Evolutionary conservation across 1,284 basidiomycete species (phyloP), one percentile per base, ranked within the genome.

Genomic region (Acaromyces ingoldii): DNA sequence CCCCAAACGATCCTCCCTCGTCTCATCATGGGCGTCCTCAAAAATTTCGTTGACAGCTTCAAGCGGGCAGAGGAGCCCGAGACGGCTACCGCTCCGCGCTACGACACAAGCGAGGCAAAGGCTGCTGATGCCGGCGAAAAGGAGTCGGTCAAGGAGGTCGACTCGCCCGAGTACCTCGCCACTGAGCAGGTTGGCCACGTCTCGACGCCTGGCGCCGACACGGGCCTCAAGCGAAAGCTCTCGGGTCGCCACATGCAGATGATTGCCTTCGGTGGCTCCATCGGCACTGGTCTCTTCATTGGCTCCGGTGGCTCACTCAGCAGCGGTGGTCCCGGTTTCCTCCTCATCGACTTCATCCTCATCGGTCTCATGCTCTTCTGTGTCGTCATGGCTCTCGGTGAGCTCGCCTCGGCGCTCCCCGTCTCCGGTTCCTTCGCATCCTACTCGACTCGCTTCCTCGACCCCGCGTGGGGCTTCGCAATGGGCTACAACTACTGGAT

Each of bases 231-330:
- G 33, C 60, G 70, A 15, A 60, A 52, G 4, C 51, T 72, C 24
- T 34, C 57, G 4, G 58, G 56, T 49, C 62, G 70, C 10, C 67
- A 66, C 42, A 64, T 72, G 36, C 67, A 72, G 52, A 66, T 80
- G 78, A 80, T 82, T 46, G 80, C 80, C 1, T 76, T 81, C 28
- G 80, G 80, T 19, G 79, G 80, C n/a, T 76, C 76, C 22, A 81
- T 81, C 58, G 80, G 80, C 31, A 80, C 80, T 22, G 80, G 79
- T 74, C 60, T 77, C 13, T 74, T 70, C 55, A 72, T 81, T 49
- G 80, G 80, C 54, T 77, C 77, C 6, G 80, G 79, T 24, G 58
- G 62, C 24, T 78, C 80, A 10, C 76, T 81, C 10, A 55, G 62
- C 6, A 72, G 53, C 2, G 80, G 80, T 49, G 81, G 81, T 26